Evolutionary conservation across 2,329 filamentous ascomycete species (phyloP).

Genomic region (Calycina herbarum): DNA sequence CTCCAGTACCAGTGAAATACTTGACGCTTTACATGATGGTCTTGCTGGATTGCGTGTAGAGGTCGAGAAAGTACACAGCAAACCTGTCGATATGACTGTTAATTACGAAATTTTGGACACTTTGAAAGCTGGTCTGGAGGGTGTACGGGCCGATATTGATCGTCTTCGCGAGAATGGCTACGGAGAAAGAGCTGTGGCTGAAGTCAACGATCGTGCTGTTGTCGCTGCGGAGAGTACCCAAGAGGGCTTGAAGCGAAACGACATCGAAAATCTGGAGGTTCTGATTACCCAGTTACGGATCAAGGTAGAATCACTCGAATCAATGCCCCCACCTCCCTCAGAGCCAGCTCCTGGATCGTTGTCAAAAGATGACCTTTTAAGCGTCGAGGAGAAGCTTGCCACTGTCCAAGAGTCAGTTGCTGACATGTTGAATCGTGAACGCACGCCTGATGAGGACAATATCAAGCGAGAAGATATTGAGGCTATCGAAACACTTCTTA

Average conservation of each 20-base stretch:
- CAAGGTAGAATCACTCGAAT: conserved; percentile 79
- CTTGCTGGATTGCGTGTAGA: conserved; percentile 74
- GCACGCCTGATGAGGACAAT: conserved; percentile 43
- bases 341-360: conserved; percentile 43
- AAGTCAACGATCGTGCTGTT: conserved; percentile 44
- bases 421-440: conserved; percentile 47
- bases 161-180: conserved; percentile 61
- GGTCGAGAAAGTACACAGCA: conserved; percentile 76
- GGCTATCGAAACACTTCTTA: conserved; percentile 85
- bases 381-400: conserved; percentile 54
- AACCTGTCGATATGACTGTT: conserved; percentile 77
- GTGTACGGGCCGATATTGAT: conserved; percentile 76
- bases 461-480: conserved; percentile 82
- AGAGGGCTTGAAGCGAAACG: conserved; percentile 63
- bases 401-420: conserved; percentile 60
- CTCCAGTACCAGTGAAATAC: conserved; percentile 76
- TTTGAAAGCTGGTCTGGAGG: conserved; percentile 77
- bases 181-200: conserved; percentile 51
- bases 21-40: conserved; percentile 88
- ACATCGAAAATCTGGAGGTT: conserved; percentile 82
- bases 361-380: conserved; percentile 55
- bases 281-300: conserved; percentile 79
- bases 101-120: conserved; percentile 90
- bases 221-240: conserved; percentile 47
- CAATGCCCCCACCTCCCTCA: conserved; percentile 47